Conservation (phyloP, 257 asterid genomes). For the Hygrophila difformis region DNA sequence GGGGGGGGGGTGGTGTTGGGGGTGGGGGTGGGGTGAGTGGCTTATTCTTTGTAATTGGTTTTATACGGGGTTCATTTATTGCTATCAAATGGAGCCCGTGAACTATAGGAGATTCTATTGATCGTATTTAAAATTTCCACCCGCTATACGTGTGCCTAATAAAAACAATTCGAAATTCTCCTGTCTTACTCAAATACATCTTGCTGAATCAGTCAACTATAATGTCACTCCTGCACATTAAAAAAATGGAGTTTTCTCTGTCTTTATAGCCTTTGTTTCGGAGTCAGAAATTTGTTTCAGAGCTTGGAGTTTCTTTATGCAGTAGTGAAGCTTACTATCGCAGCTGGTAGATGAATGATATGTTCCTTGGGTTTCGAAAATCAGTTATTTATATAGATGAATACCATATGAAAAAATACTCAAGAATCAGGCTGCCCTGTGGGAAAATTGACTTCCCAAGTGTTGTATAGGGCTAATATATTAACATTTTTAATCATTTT, state of each 20-base stretch:
- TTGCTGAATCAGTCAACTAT: conserved; percentile 12
- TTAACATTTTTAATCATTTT: conserved; percentile 3
- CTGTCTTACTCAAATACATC: conserved; percentile 19
- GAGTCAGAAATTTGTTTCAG: conserved; percentile 30
- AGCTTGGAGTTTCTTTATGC: conserved; percentile 16
- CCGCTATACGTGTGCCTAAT: conserved; percentile 17
- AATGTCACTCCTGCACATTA: conserved; percentile 8
- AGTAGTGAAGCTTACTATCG: background rate
- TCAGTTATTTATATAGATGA: no score
- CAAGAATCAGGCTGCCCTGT: background rate
- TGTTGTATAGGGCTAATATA: background rate
- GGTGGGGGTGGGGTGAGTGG: no score
- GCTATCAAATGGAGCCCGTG: conserved; percentile 47
- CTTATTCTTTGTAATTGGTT: no score
- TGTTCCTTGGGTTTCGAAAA: background rate
- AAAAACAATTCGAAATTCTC: conserved; percentile 15
- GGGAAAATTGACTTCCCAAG: conserved; percentile 8
- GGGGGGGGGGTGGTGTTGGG: no score
- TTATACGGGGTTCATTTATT: conserved; percentile 34
- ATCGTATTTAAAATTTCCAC: conserved; percentile 33
- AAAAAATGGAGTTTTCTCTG: no score
- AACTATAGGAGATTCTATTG: conserved; percentile 33
- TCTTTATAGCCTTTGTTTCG: no score
- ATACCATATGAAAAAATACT: conserved; percentile 8
- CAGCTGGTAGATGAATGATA: background rate